Base-by-base conservation (phyloP, 805 yeast genomes). In the Barnettozyma wickerhamii region DNA sequence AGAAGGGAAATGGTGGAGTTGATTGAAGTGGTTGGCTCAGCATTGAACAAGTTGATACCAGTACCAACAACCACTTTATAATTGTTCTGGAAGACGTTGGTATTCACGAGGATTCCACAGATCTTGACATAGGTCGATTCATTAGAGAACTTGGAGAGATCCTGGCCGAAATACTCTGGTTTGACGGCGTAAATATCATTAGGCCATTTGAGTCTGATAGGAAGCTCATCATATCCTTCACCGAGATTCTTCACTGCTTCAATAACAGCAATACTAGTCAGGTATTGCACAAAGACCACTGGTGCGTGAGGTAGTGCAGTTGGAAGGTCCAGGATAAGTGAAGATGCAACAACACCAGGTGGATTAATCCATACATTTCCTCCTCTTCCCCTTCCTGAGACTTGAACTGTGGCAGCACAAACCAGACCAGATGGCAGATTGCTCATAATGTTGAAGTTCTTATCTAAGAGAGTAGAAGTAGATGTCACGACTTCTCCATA, bases 291-390 rank as follows among this genome's bases (percentile, higher is more conserved):
- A 45, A 93, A 87, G 1, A 89, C 95, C 19, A 93, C 73, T 7
- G 84, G 73, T 2, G 81, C 72, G 24, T 74, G 64, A 15, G 66
- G 60, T 18, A 68, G 65, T 2, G 68, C 55, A 3, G 54, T 53
- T 4, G 72, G 70, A 12, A 89, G 63, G 37, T 79, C 74, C 45
- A 86, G 59, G 10, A 87, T 75, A 2, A 79, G 73, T 0, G 96
- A 87, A 6, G 80, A 75, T 0, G 98, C 95, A 60, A 88, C 64
- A 1, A 89, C 95, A 10, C 99, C 99, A 19, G 75, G 72, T 4
- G 99, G 99, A 50, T 87, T 90, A 19, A 93, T 82, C 99, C 99
- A 93, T 2, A 79, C 81, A 50, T 93, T 93, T 1, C 93, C 95
- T 13, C 97, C 95, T 42, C 99, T 76, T 3, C 99, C 99, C 36